These are phyloP conservation scores for Podospora pseudoanserina DNA, from an alignment of 495 filamentous ascomycete genomes.

Conservation along the genomic window DNA sequence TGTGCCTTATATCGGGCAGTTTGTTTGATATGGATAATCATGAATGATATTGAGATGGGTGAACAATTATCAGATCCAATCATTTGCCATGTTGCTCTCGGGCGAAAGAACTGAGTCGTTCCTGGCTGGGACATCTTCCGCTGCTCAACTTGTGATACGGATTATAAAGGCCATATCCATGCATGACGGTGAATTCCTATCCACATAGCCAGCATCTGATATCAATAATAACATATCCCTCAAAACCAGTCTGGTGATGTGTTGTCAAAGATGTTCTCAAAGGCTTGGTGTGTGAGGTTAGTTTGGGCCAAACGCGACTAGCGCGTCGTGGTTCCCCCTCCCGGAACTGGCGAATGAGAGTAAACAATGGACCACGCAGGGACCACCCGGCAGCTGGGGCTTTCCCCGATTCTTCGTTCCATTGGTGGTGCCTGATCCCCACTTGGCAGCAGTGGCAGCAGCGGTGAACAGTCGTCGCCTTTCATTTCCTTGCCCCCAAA, in stretches of 20 bases:
- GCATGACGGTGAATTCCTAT: too few species aligned
- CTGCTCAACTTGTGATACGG: neutral
- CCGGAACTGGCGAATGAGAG: constrained; percentile 15
- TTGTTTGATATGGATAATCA: neutral
- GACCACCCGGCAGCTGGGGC: constrained; percentile 24
- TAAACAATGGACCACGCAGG: constrained; percentile 34
- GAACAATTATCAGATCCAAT: neutral
- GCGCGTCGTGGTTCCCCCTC: constrained; percentile 22
- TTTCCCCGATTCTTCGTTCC: constrained; percentile 16
- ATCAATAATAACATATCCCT: neutral
- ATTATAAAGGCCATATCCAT: too few species aligned
- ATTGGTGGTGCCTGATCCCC: constrained; percentile 35
- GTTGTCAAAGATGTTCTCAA: neutral
- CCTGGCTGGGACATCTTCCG: neutral
- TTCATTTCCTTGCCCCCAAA: constrained; percentile 35
- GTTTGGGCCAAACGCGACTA: constrained; percentile 16
- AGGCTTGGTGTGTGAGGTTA: neutral
- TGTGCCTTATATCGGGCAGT: neutral
- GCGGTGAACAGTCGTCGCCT: constrained; percentile 30
- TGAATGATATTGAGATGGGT: neutral
- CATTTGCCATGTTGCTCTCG: neutral
- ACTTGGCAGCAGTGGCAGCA: constrained; percentile 31
- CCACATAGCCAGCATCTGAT: neutral
- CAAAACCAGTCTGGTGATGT: neutral
- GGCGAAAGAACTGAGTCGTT: neutral